Conservation (phyloP, 495 filamentous ascomycete species). For the Neurospora discreta region DNA sequence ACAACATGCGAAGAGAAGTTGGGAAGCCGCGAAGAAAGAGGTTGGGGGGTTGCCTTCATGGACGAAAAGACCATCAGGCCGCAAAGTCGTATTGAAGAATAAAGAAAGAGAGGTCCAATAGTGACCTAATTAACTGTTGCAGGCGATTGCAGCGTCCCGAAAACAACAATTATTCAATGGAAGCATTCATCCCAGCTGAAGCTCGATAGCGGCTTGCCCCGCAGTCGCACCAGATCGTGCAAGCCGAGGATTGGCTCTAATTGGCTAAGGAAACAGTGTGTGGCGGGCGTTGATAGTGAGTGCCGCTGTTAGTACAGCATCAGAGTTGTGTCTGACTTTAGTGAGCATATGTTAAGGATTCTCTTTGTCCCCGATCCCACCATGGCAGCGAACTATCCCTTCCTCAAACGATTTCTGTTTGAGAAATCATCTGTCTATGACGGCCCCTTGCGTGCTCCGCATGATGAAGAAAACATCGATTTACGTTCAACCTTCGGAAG, state of each 20-base stretch:
- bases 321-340: not conserved
- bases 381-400: not conserved
- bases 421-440: not conserved
- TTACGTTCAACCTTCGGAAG: too few species aligned
- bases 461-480: not conserved
- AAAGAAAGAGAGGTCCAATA: not conserved
- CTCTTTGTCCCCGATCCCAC: not conserved
- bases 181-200: not conserved
- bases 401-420: not conserved
- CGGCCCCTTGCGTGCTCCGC: not conserved
- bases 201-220: not conserved
- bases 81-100: not conserved
- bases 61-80: not conserved
- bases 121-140: too few species aligned
- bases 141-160: not conserved
- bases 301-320: not conserved
- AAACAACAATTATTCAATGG: not conserved
- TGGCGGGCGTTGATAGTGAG: not conserved
- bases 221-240: not conserved
- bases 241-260: not conserved
- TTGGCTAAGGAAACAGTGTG: not conserved
- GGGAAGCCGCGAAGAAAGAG: not conserved
- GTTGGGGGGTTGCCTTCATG: not conserved
- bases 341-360: not conserved
- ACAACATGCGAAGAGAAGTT: not conserved